Base-by-base conservation (phyloP, 495 filamentous ascomycete genomes). In the Penicillium ucsense region DNA sequence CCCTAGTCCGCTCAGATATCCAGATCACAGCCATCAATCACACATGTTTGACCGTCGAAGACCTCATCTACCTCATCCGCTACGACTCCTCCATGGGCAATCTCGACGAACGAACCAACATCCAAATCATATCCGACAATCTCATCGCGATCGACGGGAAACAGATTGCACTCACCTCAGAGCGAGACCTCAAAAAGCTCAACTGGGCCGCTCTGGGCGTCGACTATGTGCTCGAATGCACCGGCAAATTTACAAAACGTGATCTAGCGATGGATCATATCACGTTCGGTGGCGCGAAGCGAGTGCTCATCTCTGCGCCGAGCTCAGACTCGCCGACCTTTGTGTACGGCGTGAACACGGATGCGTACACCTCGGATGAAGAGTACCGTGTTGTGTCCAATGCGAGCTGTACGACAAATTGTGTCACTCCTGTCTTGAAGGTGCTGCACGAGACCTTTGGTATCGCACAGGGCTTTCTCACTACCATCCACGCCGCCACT, bases 381-480 rank as follows among this genome's bases (percentile, higher is more conserved):
- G 53, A 54, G 3, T 56, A 51, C 40, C 53, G 54, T 2, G 59
- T 66, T 10, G 51, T 66, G 1, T 64, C 61, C 32, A 62, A 61
- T 45, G 63, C 63, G 7, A 66, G 63, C 56, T 66, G 63, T 49
- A 64, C 63, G 3, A 66, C 63, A 6, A 66, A 66, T 51, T 66
- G 63, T 32, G 59, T 66, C 3, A 62, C 63, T 2, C 63, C 63
- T 7, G 61, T 66, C 8, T 41, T 66, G 43, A 66, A 64, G 45
- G 63, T 66, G 31, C 52, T 66, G 30, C 50, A 64, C 29, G 44
- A 54, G 38, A 44, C 57, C 8, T 66, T 66, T 35, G 61, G 63
- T 8, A 50, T 66, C 31, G 43, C 46, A 27, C 63, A 66, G 40
- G 63, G 63, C 1, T 62, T 66, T 41, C 35, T 66, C 48, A 66